Evolutionary conservation across 805 yeast species (phyloP), one percentile per base, ranked within the genome.

Genomic region (Cyberlindnera mycetangii): DNA sequence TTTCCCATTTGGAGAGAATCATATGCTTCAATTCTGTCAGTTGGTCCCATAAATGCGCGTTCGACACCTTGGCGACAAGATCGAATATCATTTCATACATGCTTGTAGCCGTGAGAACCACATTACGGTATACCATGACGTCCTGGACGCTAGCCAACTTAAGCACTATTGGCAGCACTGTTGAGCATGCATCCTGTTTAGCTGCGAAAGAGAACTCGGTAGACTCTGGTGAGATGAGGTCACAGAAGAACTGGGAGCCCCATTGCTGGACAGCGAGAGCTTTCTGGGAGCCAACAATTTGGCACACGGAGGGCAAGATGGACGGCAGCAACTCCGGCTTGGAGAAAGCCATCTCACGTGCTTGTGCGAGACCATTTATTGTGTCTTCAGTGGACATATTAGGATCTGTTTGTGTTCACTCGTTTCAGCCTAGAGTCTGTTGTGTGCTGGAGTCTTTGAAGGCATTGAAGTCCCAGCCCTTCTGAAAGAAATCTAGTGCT

Each of bases 1-100:
- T 61, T 18, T 72, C 76, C 80, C 88, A 87, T 45, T 79, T 73
- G 9, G 70, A 64, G n/a, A 85, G 61, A n/a, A 88, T 69, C 27
- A 67, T 68, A 24, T 69, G 68, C 63, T 85, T 87, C 55, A 90
- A 64, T 7, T 69, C 72, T 14, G 69, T 61, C 49, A 86, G 56
- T 37, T 72, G 69, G 20, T 66, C 60, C 95, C 95, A 89, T 14
- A 68, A 51, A 11, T 58, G 56, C 6, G 53, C 52, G 44, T 68
- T 67, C 2, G 71, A 61, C 34, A 68, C 70, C 55, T 61, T 69
- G 19, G 69, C 74, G 37, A 74, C 70, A 22, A 74, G 58, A 46
- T 67, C 72, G 49, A 78, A 70, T 32, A 72, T 51, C 53, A 70
- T 56, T 14, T 78, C 78, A 51, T 74, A 79, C n/a, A 71, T 58